Percentiles rank a stretch among this genome's conserved stretches.
phyloP scores from a whole-genome alignment of 345 rosid species.

The Citrus inodora region DNA sequence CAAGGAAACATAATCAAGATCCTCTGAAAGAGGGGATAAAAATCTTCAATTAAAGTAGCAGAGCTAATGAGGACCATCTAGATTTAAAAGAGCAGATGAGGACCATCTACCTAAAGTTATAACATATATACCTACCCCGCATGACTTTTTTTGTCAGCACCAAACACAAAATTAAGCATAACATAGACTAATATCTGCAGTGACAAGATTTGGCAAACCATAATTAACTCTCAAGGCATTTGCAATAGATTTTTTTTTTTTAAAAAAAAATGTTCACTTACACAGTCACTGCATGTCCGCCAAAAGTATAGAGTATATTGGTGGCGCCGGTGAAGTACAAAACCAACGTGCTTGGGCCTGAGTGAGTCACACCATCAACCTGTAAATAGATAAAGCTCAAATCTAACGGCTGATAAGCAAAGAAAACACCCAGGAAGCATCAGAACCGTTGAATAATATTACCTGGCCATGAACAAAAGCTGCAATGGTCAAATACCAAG shows the following conservation, averaged over 20 bases:
- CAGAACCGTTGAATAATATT: not conserved
- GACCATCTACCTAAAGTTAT: not conserved
- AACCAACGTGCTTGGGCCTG: constrained; percentile 58
- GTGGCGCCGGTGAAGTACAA: constrained; percentile 89
- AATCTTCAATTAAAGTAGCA: constrained; percentile 2
- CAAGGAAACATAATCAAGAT: constrained; percentile 7
- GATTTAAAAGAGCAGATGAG: not conserved
- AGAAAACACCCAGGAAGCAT: not conserved
- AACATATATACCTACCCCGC: not conserved
- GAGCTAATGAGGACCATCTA: constrained; percentile 3
- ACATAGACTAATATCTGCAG: not conserved
- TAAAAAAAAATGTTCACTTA: constrained; percentile 27
- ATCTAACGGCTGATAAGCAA: not conserved
- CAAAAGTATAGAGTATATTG: constrained; percentile 81
- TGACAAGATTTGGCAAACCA: not conserved
- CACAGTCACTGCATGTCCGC: constrained; percentile 92
- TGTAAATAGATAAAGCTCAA: constrained; percentile 9
- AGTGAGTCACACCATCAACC: constrained; percentile 60
- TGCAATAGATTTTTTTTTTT: not conserved
- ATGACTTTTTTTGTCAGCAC: not conserved
- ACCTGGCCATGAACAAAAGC: constrained; percentile 72
- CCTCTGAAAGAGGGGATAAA: not conserved
- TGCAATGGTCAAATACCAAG: constrained; percentile 79
- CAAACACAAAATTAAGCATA: not conserved
- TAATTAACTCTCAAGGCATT: not conserved